A percentile compares a stretch with the other conserved stretches of the same genome.
Conservation (phyloP, 208 protist species). For the Leishmania amazonensis region DNA sequence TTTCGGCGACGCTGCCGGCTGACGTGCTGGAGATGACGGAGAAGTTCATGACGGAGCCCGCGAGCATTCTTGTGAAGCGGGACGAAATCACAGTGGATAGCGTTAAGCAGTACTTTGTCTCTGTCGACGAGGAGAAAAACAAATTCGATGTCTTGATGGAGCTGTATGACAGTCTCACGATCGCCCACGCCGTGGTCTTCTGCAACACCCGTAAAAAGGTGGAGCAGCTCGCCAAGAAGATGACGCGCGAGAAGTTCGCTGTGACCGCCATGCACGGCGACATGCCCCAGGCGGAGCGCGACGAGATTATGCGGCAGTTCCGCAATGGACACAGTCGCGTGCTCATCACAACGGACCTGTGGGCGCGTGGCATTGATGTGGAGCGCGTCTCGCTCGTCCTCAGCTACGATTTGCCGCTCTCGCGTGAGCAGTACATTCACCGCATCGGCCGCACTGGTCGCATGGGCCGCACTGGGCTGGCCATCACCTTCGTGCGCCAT, state of each 20-base stretch:
- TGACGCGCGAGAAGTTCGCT: constrained; percentile 96
- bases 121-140: constrained; percentile 98
- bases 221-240: constrained; percentile 98
- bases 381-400: constrained; percentile 97
- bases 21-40: constrained; percentile 96
- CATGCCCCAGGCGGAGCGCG: constrained; percentile 98
- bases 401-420: constrained; percentile 98
- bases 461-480: constrained; percentile 98
- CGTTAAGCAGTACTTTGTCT: constrained; percentile 98
- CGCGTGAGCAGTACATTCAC: constrained; percentile 94
- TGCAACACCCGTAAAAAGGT: constrained; percentile 99
- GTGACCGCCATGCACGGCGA: constrained; percentile 97
- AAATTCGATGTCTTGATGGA: constrained; percentile 99
- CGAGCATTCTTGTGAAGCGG: constrained; percentile 98
- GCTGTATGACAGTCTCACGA: constrained; percentile 98
- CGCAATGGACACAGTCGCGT: constrained; percentile 96
- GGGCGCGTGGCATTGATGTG: constrained; percentile 97
- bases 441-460: constrained; percentile 97
- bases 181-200: constrained; percentile 99
- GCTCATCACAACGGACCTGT: constrained; percentile 99
- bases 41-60: constrained; percentile 98
- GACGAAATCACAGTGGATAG: constrained; percentile 99
- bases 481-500: constrained; percentile 98
- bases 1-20: constrained; percentile 88
- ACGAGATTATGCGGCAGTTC: constrained; percentile 98